Evolutionary conservation across 352 stramenopile genomes (phyloP).

Genomic region (Phytopythium boreale): DNA sequence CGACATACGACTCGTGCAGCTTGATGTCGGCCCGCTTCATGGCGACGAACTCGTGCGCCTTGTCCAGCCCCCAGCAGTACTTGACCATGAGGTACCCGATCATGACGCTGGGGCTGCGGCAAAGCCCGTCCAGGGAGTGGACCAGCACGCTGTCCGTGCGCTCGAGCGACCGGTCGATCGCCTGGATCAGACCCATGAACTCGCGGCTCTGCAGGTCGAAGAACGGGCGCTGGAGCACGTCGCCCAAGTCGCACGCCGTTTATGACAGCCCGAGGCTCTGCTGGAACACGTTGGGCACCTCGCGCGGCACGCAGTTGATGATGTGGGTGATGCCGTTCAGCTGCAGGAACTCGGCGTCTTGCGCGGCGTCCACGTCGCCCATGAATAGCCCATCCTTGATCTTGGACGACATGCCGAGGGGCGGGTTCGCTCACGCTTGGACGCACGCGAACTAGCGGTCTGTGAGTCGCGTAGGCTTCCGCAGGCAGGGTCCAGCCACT

Average conservation of each 20-base stretch:
- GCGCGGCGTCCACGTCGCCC: slow-evolving; percentile 89
- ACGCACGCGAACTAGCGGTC: background rate
- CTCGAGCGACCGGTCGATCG: slow-evolving; percentile 81
- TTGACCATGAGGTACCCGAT: slow-evolving; percentile 91
- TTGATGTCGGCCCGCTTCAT: slow-evolving; percentile 88
- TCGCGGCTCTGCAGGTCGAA: slow-evolving; percentile 85
- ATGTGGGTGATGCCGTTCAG: slow-evolving; percentile 92
- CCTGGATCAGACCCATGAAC: slow-evolving; percentile 75
- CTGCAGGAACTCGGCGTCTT: slow-evolving; percentile 92
- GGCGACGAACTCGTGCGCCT: slow-evolving; percentile 89
- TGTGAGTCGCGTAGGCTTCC: background rate
- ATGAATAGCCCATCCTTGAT: slow-evolving; percentile 95
- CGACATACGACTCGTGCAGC: slow-evolving; percentile 68
- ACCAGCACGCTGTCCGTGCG: slow-evolving; percentile 86
- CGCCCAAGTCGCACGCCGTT: slow-evolving; percentile 61
- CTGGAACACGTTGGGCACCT: slow-evolving; percentile 92
- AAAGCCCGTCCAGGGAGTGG: slow-evolving; percentile 82
- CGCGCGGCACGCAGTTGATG: slow-evolving; percentile 89
- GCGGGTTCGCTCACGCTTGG: background rate
- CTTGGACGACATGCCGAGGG: slow-evolving; percentile 85
- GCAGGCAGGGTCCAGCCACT: background rate
- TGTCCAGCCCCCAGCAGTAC: slow-evolving; percentile 92
- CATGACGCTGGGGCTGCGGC: slow-evolving; percentile 81
- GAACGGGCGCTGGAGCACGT: slow-evolving; percentile 60
- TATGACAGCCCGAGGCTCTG: slow-evolving; percentile 84